Percentiles rank a stretch among this genome's conserved stretches.
Evolutionary conservation across 2,329 filamentous ascomycete genomes (phyloP).

Genomic region (Alternaria hordeiaustralica): DNA sequence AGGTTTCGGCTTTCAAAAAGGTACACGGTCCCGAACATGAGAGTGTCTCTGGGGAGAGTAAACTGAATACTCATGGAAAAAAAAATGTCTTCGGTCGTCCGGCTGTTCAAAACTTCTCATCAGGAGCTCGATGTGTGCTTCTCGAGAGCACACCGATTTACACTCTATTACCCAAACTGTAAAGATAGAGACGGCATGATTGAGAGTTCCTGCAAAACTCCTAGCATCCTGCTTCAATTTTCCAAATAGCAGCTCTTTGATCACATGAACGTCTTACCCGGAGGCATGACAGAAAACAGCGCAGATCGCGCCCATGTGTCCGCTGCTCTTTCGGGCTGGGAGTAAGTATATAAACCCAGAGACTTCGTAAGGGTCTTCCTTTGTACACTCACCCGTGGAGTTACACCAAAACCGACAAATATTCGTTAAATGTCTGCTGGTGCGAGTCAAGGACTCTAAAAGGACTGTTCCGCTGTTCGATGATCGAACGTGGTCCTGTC

Average conservation of each 20-base stretch:
- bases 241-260: neutral
- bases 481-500: neutral
- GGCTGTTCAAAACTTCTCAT: fast-evolving
- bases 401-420: neutral
- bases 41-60: neutral
- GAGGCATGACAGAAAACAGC: fast-evolving
- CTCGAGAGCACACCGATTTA: neutral
- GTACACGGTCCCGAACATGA: no score
- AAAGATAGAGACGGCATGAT: neutral
- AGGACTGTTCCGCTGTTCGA: fast-evolving
- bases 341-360: neutral
- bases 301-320: neutral
- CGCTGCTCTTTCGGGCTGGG: neutral
- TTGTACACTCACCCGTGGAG: neutral
- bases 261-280: neutral
- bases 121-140: neutral
- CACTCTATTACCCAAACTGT: neutral
- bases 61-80: no score
- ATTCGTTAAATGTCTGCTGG: neutral
- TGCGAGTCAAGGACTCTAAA: neutral
- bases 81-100: neutral
- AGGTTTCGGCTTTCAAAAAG: neutral
- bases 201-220: neutral
- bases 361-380: neutral
- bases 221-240: neutral